Percentiles rank a stretch among this genome's conserved stretches.
Conservation (phyloP, 805 yeast species). For the Saturnispora hagleri region DNA sequence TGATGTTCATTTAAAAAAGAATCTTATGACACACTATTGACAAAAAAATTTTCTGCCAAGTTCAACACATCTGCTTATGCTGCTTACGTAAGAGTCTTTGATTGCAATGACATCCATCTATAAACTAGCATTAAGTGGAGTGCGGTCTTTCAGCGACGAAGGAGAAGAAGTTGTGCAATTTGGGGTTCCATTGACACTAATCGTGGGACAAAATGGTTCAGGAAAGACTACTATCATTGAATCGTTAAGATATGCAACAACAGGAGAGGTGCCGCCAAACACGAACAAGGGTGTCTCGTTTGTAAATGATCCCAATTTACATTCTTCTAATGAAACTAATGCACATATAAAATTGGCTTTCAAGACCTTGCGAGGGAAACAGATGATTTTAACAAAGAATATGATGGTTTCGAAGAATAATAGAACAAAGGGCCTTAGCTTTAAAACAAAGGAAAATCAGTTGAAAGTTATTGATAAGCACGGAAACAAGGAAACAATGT, state of each 20-base stretch:
- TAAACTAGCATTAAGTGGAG: constrained; percentile 72
- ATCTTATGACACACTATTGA: background rate
- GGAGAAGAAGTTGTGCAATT: constrained; percentile 81
- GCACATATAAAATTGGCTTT: constrained; percentile 91
- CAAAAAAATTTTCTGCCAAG: background rate
- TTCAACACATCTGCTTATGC: background rate
- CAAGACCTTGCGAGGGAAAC: constrained; percentile 57
- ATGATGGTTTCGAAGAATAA: constrained; percentile 64
- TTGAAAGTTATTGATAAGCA: constrained; percentile 47
- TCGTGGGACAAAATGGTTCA: constrained; percentile 93
- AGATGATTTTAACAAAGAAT: constrained; percentile 80
- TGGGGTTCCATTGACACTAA: constrained; percentile 81
- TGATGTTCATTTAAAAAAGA: constrained; percentile 2
- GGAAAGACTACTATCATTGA: constrained; percentile 97
- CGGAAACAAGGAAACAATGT: constrained; percentile 65
- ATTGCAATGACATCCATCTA: constrained; percentile 34
- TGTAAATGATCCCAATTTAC: constrained; percentile 81
- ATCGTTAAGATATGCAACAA: constrained; percentile 86
- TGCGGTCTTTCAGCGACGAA: constrained; percentile 84
- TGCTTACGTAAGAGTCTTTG: background rate
- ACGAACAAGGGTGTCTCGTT: constrained; percentile 88
- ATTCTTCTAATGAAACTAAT: constrained; percentile 64
- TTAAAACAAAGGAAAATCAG: constrained; percentile 89
- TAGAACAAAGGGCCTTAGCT: constrained; percentile 41
- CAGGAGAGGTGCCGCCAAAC: constrained; percentile 94